Evolutionary conservation across 2,329 filamentous ascomycete species (phyloP), one percentile per base, ranked within the genome.

Genomic region (Conoideocrella luteorostrata): DNA sequence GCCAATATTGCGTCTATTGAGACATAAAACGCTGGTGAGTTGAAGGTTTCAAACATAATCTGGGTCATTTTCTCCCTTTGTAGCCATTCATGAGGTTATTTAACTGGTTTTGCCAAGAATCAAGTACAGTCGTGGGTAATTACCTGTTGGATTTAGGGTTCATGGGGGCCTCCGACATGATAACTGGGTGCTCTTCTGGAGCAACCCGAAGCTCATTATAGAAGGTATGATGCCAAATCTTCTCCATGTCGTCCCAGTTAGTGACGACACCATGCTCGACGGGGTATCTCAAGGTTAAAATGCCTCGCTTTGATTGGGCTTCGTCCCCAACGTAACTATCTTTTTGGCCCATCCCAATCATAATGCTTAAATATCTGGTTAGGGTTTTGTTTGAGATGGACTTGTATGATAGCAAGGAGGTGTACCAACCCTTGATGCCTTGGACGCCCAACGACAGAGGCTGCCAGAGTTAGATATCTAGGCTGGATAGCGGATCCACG

Each of bases 61-160:
- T 98, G 93, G 61, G 93, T 97, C 93, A 98, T 98, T 89, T 98
- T 98, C 83, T 98, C 93, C 84, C n/a, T n/a, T n/a, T n/a, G n/a
- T n/a, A n/a, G n/a, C n/a, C n/a, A n/a, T n/a, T n/a, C n/a, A n/a
- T n/a, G n/a, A n/a, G n/a, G n/a, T n/a, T n/a, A n/a, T n/a, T n/a
- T n/a, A n/a, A n/a, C n/a, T n/a, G n/a, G n/a, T n/a, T n/a, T n/a
- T n/a, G n/a, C n/a, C n/a, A n/a, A n/a, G n/a, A n/a, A n/a, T n/a
- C n/a, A n/a, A n/a, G n/a, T n/a, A n/a, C n/a, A n/a, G n/a, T n/a
- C n/a, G n/a, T n/a, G n/a, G n/a, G n/a, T n/a, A n/a, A n/a, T n/a
- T n/a, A n/a, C n/a, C 93, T 88, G 83, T 98, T 98, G 79, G 88
- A 95, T 84, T 97, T 97, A 72, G 93, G 93, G 85, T 98, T 98